Base-by-base conservation (phyloP, 345 rosid species). In the Eucalyptus cladocalyx region DNA sequence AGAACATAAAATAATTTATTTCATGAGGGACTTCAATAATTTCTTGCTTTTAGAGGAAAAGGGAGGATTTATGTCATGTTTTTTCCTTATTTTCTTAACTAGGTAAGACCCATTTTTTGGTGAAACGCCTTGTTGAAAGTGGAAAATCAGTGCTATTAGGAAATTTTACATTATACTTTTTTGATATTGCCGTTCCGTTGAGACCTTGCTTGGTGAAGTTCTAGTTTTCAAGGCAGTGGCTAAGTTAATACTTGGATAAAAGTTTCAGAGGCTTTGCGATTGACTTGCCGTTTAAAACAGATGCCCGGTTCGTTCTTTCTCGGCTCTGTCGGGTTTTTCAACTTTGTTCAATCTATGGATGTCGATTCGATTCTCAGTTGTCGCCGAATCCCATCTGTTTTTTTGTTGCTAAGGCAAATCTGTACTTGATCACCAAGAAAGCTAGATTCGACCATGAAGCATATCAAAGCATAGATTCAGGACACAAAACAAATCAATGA, bases 371-470 rank as follows among this genome's bases (percentile, higher is more conserved):
- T 23, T 72, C 24, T 37, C 9, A 21, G 83, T 51, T 72, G 83
- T 37, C 5, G 28, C 83, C 4, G 3, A 48, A 58, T 21, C 87
- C 48, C 19, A 15, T 23, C 62, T 62, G 7, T 60, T 62, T 21
- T 60, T 28, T 60, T 28, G 23, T 23, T 23, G 34, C 86, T 53
- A 87, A 92, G 95, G 89, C 87, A 32, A 89, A 90, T 32, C 11
- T 92, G 8, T 92, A 89, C 88, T 80, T 91, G 86, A 62, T 93
- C 88, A 88, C 47, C 86, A 93, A 93, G 88, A 90, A 56, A 87
- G 83, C 89, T 47, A 86, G 37, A 83, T 54, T 90, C 87, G 86
- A 91, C 92, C 26, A 69, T 94, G 67, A 42, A 80, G 87, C 69
- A 85, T 86, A 60, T 94, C 16, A 93, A 94, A 88, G 90, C 89